Conservation (phyloP, 352 stramenopile species). For the Globisporangium abappressorium region DNA sequence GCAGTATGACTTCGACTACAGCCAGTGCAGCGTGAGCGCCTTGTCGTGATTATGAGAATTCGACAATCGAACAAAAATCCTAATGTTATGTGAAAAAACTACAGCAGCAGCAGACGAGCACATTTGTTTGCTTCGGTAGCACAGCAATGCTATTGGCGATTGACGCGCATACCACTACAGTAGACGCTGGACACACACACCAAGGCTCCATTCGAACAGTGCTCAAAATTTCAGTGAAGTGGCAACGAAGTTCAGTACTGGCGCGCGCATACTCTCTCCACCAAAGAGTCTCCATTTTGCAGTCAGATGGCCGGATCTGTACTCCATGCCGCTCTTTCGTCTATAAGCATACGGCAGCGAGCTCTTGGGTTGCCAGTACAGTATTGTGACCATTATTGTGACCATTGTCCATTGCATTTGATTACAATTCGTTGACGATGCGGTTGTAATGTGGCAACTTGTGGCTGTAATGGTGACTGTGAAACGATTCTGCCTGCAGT, state of each 20-base stretch:
- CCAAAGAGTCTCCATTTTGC: not conserved
- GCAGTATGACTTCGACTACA: not conserved
- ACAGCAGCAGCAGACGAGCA: not conserved
- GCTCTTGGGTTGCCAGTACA: not conserved
- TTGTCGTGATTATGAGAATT: not conserved
- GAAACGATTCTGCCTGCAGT: not conserved
- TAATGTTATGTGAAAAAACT: constrained; percentile 2
- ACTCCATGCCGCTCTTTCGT: not conserved
- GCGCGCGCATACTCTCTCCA: not conserved
- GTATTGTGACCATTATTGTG: not conserved
- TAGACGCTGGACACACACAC: not conserved
- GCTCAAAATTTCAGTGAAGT: not conserved
- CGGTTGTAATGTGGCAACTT: not conserved
- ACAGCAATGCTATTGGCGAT: not conserved
- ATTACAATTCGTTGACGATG: not conserved
- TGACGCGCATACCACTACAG: not conserved
- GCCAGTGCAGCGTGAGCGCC: not conserved
- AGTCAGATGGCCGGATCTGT: not conserved
- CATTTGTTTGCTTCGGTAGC: not conserved
- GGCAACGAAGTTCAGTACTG: not conserved
- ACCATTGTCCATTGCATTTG: not conserved
- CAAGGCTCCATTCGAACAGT: not conserved
- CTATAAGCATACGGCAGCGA: not conserved
- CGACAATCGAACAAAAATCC: not conserved
- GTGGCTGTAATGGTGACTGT: not conserved